phyloP scores from a whole-genome alignment of 2,329 filamentous ascomycete genomes.

The Monilinia polystroma region DNA sequence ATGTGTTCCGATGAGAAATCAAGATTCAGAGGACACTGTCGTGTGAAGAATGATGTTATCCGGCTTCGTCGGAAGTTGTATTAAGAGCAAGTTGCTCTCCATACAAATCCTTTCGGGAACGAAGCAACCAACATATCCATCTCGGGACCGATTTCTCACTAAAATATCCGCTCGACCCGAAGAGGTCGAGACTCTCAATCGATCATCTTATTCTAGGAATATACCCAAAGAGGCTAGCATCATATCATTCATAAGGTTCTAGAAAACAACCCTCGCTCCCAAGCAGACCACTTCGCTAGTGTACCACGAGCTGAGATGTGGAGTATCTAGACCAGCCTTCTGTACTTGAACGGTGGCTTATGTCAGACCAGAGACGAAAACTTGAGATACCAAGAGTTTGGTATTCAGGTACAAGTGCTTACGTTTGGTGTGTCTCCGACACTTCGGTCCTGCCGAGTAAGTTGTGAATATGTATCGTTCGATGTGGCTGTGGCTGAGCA shows the following conservation, averaged over 20 bases:
- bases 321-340: not conserved
- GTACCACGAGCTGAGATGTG: not conserved
- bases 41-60: not conserved
- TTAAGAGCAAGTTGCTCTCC: not conserved
- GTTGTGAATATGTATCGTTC: not conserved
- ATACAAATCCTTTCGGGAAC: not conserved
- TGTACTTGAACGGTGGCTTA: not conserved
- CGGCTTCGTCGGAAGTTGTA: not conserved
- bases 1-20: not conserved
- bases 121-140: not conserved
- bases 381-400: not conserved
- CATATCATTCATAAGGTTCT: not conserved
- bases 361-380: not conserved
- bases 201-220: not conserved
- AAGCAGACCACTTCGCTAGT: not conserved
- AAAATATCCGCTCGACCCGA: not conserved
- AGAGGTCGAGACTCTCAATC: not conserved
- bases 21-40: not conserved
- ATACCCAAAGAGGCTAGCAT: not conserved
- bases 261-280: not conserved
- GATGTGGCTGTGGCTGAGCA: conserved; percentile 14
- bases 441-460: conserved; percentile 9
- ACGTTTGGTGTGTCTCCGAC: not conserved
- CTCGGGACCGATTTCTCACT: not conserved
- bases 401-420: not conserved